Conservation (phyloP, 129 eudicot genomes). For the Artemisia tridentata region DNA sequence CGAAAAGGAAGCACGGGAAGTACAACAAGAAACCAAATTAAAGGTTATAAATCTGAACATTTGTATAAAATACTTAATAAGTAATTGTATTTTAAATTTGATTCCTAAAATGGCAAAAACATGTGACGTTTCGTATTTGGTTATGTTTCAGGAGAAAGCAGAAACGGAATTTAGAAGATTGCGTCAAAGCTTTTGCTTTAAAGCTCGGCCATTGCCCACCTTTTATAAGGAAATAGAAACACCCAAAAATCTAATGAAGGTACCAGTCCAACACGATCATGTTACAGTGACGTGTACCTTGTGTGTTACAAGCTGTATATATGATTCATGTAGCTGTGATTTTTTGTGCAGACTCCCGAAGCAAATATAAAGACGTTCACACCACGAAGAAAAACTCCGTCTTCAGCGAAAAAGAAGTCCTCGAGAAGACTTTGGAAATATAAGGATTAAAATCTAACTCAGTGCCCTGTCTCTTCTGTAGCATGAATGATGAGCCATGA, state of each 20-base stretch:
- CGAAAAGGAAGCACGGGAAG: conserved; percentile 51
- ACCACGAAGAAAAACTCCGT: conserved; percentile 34
- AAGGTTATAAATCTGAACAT: conserved; percentile 43
- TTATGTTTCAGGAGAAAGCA: conserved; percentile 72
- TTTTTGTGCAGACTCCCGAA: conserved; percentile 40
- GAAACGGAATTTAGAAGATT: conserved; percentile 73
- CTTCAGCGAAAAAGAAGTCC: conserved; percentile 34
- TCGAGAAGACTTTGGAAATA: conserved; percentile 43
- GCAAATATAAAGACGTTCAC: conserved; percentile 36
- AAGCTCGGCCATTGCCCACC: conserved; percentile 70
- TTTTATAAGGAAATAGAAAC: conserved; percentile 61
- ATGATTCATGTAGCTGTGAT: not conserved
- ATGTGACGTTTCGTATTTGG: conserved; percentile 26
- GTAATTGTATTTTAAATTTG: not conserved
- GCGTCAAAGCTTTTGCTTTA: conserved; percentile 79
- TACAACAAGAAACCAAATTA: conserved; percentile 53
- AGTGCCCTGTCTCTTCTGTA: conserved; percentile 30
- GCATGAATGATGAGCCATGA: conserved; percentile 43
- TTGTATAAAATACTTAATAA: conserved; percentile 1
- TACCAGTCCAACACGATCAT: conserved; percentile 18
- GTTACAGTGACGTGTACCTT: not conserved
- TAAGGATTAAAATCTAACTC: conserved; percentile 29
- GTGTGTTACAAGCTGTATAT: not conserved
- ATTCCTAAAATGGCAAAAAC: not conserved
- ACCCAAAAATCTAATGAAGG: conserved; percentile 52